Percentiles rank a stretch among this genome's conserved stretches.
These are phyloP conservation scores for Pseudozyma thailandica DNA, from an alignment of 1,284 basidiomycete species.

Conservation along the genomic window DNA sequence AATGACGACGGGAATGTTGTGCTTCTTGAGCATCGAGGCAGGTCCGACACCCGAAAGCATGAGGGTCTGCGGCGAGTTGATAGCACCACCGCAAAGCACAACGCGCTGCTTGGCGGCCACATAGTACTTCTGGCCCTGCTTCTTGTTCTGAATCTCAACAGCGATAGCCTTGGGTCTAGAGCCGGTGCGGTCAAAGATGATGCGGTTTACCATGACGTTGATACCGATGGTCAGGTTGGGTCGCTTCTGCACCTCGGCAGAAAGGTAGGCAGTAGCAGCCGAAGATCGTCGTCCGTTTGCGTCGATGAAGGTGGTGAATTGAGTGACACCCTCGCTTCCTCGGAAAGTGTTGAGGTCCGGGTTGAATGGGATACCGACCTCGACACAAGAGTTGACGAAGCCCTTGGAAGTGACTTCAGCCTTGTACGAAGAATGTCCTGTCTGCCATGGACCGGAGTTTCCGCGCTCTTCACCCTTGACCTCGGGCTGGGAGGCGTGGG, in stretches of 20 bases:
- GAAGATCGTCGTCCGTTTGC: conserved; percentile 46
- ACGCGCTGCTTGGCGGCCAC: conserved; percentile 69
- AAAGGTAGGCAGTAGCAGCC: conserved; percentile 56
- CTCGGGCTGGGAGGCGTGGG: conserved; percentile 42
- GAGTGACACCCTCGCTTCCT: conserved; percentile 48
- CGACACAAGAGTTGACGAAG: conserved; percentile 49
- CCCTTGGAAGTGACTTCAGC: conserved; percentile 47
- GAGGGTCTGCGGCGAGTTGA: conserved; percentile 73
- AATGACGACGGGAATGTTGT: conserved; percentile 42
- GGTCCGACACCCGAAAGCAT: conserved; percentile 77
- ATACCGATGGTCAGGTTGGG: conserved; percentile 56
- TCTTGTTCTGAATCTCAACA: conserved; percentile 49
- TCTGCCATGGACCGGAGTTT: conserved; percentile 50
- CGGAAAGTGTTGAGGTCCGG: conserved; percentile 51
- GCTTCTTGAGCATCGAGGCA: conserved; percentile 34
- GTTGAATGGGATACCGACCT: conserved; percentile 50
- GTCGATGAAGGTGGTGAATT: conserved; percentile 59
- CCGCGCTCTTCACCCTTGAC: conserved; percentile 52
- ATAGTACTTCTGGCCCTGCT: conserved; percentile 42
- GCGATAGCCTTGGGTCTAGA: conserved; percentile 50
- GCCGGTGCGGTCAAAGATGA: conserved; percentile 50
- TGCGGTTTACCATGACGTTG: conserved; percentile 47
- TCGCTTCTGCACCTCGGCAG: conserved; percentile 44
- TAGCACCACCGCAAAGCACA: conserved; percentile 69
- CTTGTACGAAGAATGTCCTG: conserved; percentile 51